Evolutionary conservation across 139 green algal genomes (phyloP), one percentile per base, ranked within the genome.

Genomic region (Chlorella sp.): DNA sequence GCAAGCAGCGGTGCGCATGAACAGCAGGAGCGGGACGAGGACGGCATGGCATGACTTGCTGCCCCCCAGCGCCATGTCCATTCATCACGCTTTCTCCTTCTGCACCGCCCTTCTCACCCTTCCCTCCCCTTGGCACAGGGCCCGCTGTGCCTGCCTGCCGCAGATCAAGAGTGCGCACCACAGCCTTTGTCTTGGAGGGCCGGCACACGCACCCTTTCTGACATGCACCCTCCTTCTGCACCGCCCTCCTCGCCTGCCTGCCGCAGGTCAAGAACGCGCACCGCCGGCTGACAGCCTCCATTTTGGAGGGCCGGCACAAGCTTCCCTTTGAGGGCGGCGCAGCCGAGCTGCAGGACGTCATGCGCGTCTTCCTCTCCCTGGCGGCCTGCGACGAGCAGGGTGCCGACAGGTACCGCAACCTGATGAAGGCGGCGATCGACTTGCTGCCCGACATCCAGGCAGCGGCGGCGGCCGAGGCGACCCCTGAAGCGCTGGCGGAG

Each of bases 281-380:
- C 73, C 42, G 57, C 15, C 66, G 87, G 11, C 81, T 91, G 77
- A n/a, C 66, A 24, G 87, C 87, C 7, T 88, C 73, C 9, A 68
- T 91, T n/a, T 19, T 91, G 42, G 32, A 87, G 22, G 87, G 87
- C 16, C 53, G 34, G 68, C 73, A 84, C 53, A 57, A 88, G 60
- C n/a, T 34, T 4, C 32, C 87, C 2, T 78, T 30, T 4, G 87
- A 91, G 2, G 85, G 85, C 85, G 88, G 88, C 26, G 48, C 88
- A 3, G 88, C 88, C 7, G 88, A 91, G 34, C 32, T 89, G 75
- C 86, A 89, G 78, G 86, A 89, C 53, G 42, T 82, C 69, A 42
- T 89, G 71, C 69, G 85, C 18, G 40, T 88, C 11, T 81, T 88
- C 42, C 39, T 88, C 68, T 81, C 36, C 68, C 84, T 88, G 68